Evolutionary conservation across 176 grass and related monocot genomes (phyloP), one percentile per base, ranked within the genome.

Genomic region (Raddia distichophylla): DNA sequence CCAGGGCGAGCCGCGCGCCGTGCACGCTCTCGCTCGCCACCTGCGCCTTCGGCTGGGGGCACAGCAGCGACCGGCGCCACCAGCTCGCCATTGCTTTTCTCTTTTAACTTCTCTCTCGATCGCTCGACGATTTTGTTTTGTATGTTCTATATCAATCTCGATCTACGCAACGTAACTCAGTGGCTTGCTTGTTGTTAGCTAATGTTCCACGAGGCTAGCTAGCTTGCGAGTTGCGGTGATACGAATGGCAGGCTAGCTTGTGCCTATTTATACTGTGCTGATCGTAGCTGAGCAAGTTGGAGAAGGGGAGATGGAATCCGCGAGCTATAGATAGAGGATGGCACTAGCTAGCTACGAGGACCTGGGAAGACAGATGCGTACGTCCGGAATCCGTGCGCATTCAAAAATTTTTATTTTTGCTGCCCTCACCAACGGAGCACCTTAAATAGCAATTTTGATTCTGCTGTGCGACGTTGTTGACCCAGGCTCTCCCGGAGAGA

Each of bases 1-100:
- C 66, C 13, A 40, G 48, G 7, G 83, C 89, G 43, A 94, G 82
- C 64, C 73, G 73, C 6, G 87, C 85, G n/a, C 90, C 87, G 46
- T 92, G 90, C 35, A 95, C 70, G 13, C 78, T 82, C 82, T 92
- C 85, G 70, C 82, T 95, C 19, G 74, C 85, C 17, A 90, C 87
- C 80, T 93, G 93, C 27, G 27, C 27, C 75, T 72, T 71, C 60
- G 80, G 17, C 80, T 73, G 45, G 13, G 64, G 48, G 2, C 56
- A 73, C 12, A 80, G 13, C 13, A n/a, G 73, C 69, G 51, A 13
- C 52, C 52, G 47, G 47, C 61, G 67, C 46, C n/a, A 73, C 46
- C n/a, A 14, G 4, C 54, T 75, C 18, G 35, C 69, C 59, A 84
- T 79, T 83, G 15, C 3, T 11, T 2, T 27, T 53, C 14, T 5